Evolutionary conservation across 2,329 filamentous ascomycete genomes (phyloP).

Genomic region (Ophiostoma novo-ulmi): DNA sequence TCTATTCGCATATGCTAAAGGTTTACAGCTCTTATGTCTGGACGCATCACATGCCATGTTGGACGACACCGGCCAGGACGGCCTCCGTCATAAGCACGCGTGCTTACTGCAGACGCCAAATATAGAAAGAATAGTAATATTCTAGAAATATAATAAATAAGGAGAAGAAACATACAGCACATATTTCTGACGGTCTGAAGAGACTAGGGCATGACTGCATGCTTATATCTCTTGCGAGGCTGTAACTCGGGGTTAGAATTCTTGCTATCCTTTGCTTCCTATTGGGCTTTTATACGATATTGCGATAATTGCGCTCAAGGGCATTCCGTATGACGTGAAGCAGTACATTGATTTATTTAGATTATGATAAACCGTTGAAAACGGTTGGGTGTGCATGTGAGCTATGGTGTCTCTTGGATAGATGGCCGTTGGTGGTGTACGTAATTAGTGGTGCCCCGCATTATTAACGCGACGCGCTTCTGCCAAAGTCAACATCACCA

Average conservation of each 20-base stretch:
- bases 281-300: neutral
- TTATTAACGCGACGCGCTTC: conserved; percentile 4
- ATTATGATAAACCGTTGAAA: too few species aligned
- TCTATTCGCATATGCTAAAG: too few species aligned
- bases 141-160: neutral
- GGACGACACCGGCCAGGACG: neutral
- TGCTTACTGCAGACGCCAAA: neutral
- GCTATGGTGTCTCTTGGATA: neutral
- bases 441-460: neutral
- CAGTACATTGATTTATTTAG: neutral
- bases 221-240: neutral
- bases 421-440: neutral
- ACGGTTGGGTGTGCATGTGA: neutral
- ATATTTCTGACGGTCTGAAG: too few species aligned
- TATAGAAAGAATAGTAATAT: neutral
- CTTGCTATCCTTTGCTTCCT: neutral
- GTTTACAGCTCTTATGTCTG: neutral
- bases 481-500: neutral
- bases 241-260: neutral
- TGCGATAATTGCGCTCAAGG: neutral
- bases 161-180: neutral
- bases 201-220: neutral
- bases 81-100: neutral
- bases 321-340: neutral
- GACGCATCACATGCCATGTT: neutral